Evolutionary conservation across 805 yeast genomes (phyloP), one percentile per base, ranked within the genome.

Genomic region (Saturnispora ahearnii): DNA sequence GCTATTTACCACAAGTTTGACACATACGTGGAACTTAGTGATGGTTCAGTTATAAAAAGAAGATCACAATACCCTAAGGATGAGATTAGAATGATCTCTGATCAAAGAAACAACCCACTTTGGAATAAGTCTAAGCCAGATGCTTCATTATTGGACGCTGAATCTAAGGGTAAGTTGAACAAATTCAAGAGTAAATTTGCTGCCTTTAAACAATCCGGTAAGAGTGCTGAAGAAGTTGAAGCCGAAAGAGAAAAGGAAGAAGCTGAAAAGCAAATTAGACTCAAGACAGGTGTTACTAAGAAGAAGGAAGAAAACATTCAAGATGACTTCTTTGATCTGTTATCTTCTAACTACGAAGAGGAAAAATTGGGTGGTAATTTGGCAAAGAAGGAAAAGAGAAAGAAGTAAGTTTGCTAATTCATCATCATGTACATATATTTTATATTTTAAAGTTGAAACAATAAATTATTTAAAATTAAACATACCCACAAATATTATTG

Each of bases 121-220:
- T 93, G 97, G 96, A 93, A 93, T 67, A 87, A 89, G 47, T 78
- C 85, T 54, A 80, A 90, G 68, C 78, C 85, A 22, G 93, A 88
- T 65, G 71, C 87, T 59, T 77, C 77, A 46, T 76, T 82, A 42
- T 74, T 79, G 33, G 95, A 87, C 66, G 83, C 86, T n/a, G 86
- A 80, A 64, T 86, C 93, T 12, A 82, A 87, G 47, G 96, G 95
- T 59, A 83, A 82, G 65, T 70, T 90, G 60, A 81, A 77, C 65
- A 82, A 77, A 65, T 86, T 85, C 73, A 84, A 79, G 64, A 77
- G 78, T 64, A 84, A 76, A 64, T 86, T 76, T 62, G 68, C 83
- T 2, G 68, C 72, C 15, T 80, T 77, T 50, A 70, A 71, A 48
- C 60, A 61, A 38, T 60, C 66, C 28, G 68, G 67, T 53, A 61